Evolutionary conservation across 2,329 filamentous ascomycete genomes (phyloP).

Genomic region (Zymoseptoria passerinii): DNA sequence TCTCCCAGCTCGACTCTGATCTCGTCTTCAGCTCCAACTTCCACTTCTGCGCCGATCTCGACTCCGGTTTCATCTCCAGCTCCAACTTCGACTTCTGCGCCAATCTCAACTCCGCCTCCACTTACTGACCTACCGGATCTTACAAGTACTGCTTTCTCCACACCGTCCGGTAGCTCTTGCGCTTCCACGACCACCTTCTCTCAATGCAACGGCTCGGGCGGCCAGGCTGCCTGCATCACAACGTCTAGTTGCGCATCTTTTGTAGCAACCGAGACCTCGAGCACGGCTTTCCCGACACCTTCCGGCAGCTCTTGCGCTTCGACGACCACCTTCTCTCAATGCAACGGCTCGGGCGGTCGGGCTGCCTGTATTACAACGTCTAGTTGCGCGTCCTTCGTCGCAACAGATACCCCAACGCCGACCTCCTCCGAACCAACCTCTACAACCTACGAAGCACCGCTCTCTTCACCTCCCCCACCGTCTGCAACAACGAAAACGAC

Average conservation of each 20-base stretch:
- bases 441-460: neutral
- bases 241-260: conserved; percentile 1
- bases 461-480: neutral
- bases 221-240: neutral
- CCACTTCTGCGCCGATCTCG: no score
- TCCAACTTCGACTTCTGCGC: neutral
- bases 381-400: conserved; percentile 1
- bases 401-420: neutral
- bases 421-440: neutral
- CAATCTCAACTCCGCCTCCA: neutral
- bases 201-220: neutral
- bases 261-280: neutral
- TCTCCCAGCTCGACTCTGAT: neutral
- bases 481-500: conserved; percentile 4
- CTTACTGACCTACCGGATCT: neutral
- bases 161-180: neutral
- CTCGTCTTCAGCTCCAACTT: neutral
- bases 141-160: neutral
- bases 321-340: neutral
- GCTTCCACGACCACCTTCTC: neutral
- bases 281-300: no score
- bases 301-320: neutral
- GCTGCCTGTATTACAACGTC: neutral
- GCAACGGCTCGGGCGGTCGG: neutral
- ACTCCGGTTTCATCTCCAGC: neutral